Percentiles rank a stretch among this genome's conserved stretches.
phyloP scores from a whole-genome alignment of 106 monocot genomes.

The Phalaenopsis aphrodite region DNA sequence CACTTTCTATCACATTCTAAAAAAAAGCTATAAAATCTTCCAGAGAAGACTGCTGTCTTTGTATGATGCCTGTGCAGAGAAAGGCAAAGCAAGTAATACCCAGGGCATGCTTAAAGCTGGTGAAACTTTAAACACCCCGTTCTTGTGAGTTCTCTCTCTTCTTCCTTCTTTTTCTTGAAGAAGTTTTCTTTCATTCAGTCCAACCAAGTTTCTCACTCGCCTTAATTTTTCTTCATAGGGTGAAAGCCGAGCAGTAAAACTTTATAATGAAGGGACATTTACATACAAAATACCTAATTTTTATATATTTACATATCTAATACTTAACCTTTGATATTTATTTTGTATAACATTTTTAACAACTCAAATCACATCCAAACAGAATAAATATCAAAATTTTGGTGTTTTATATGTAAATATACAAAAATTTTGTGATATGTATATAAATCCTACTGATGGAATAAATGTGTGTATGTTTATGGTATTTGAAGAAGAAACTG shows the following conservation, averaged over 20 bases:
- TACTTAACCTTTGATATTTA: too few relatives aligned
- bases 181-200: not conserved
- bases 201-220: not conserved
- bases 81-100: constrained; percentile 13
- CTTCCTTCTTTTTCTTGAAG: not conserved
- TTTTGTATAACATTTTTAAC: too few relatives aligned
- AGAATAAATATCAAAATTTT: too few relatives aligned
- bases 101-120: constrained; percentile 22
- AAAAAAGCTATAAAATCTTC: not conserved
- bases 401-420: too few relatives aligned
- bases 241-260: not conserved
- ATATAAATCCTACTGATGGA: not conserved
- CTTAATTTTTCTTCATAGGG: not conserved
- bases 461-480: not conserved
- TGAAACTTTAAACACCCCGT: constrained; percentile 21
- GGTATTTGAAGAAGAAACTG: not conserved
- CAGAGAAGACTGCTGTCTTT: constrained; percentile 56
- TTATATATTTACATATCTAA: too few relatives aligned
- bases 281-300: too few relatives aligned
- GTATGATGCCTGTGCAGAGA: constrained; percentile 26
- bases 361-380: too few relatives aligned
- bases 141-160: constrained; percentile 34
- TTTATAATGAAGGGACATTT: not conserved
- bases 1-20: too few relatives aligned
- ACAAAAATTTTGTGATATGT: too few relatives aligned